Percentiles rank a stretch among this genome's conserved stretches.
phyloP scores from a whole-genome alignment of 768 basidiomycete species.

The Mrakia frigida region DNA sequence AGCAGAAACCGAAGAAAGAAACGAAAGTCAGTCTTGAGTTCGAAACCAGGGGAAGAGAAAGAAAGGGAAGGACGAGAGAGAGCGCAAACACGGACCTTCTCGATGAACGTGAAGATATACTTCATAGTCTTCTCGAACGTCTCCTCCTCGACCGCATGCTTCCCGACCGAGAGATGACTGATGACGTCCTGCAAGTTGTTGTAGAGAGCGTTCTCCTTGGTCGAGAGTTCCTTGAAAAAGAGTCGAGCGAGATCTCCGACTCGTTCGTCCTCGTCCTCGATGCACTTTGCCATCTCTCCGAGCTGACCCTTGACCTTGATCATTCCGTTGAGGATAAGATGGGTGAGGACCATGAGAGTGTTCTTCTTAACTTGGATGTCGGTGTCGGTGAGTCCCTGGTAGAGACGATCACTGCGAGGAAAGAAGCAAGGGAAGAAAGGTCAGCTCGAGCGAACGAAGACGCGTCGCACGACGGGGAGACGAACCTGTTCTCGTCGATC shows the following conservation, averaged over 20 bases:
- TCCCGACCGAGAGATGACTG: conserved; percentile 84
- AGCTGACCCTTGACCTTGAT: conserved; percentile 99
- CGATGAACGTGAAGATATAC: conserved; percentile 94
- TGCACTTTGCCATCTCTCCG: conserved; percentile 99
- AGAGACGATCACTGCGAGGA: conserved; percentile 62
- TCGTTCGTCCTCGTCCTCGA: conserved; percentile 81
- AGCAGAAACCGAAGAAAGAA: background rate
- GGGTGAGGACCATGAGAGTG: conserved; percentile 95
- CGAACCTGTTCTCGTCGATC: conserved; percentile 83
- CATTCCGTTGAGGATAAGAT: conserved; percentile 96
- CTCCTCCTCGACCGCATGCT: conserved; percentile 86
- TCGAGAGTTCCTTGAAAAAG: conserved; percentile 92
- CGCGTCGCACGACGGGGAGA: background rate
- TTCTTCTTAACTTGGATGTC: conserved; percentile 95
- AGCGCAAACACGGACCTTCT: conserved; percentile 79
- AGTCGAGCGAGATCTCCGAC: conserved; percentile 93
- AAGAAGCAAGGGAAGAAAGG: background rate
- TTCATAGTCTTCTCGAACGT: conserved; percentile 86
- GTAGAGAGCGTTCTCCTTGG: conserved; percentile 98
- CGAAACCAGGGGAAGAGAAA: no score
- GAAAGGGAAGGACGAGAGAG: background rate
- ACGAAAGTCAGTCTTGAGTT: background rate
- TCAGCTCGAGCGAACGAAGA: no score
- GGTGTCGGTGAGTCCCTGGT: conserved; percentile 83
- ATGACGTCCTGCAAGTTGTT: conserved; percentile 98